Base-by-base conservation (phyloP, 2,329 filamentous ascomycete genomes). In the Aspergillus tanneri region DNA sequence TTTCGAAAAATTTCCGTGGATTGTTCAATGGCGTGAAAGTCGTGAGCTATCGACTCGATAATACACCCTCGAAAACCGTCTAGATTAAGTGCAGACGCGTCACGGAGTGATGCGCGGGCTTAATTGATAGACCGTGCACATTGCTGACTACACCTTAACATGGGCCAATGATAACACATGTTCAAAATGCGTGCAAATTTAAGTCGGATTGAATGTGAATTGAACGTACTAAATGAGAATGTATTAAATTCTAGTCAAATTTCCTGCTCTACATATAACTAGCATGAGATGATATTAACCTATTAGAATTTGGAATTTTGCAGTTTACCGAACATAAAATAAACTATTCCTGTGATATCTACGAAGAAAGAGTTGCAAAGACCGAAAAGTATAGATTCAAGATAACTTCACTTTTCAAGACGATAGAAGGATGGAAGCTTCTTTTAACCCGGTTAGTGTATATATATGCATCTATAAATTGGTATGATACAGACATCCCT, bases 51-150 rank as follows among this genome's bases (percentile, higher is more conserved):
- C 30, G 14, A 34, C 30, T 10, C 14, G 30, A 34, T 10, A 34
- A 18, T 7, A 8, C 7, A 12, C 19, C 6, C 6, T 34, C 51
- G 27, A 46, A 55, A 54, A 52, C 53, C 45, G 48, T 35, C 39
- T 19, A 47, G 39, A 47, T 37, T 41, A 45, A 45, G 36, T 43
- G 35, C 24, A 42, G 60, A 69, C 67, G 67, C 68, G 68, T 70
- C 48, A 46, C 18, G 12, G 28, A 61, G 58, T 58, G 58, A 61
- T 55, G 61, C 67, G 68, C 67, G 64, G 54, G 52, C 60, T 72
- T 71, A 70, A 72, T 56, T 55, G 42, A 45, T 69, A 63, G 62
- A 60, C 64, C 61, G 66, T 69, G 65, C 68, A 57, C 55, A 34
- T 21, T 23, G 19, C 47, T 52, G 42, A 46, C 50, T 30, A 28